A percentile compares a stretch with the other conserved stretches of the same genome.
Conservation (phyloP, 768 basidiomycete species). For the Trametes cingulata region DNA sequence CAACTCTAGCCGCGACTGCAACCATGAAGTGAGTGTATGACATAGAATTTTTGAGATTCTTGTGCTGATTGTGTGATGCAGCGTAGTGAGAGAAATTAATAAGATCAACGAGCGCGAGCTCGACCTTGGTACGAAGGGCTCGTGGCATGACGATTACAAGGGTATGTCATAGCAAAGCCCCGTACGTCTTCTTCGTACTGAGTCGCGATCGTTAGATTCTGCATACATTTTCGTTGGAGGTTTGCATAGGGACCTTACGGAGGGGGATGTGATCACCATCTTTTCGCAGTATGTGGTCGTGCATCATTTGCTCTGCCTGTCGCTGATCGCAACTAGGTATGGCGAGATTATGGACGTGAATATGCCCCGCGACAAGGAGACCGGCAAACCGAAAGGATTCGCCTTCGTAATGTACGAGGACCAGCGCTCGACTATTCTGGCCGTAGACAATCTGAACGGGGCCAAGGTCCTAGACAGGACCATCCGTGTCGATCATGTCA, state of each 20-base stretch:
- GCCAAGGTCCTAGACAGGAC: conserved; percentile 84
- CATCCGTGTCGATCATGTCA: conserved; percentile 90
- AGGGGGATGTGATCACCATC: conserved; percentile 96
- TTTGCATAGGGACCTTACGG: conserved; percentile 84
- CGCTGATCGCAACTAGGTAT: conserved; percentile 57
- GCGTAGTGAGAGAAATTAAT: conserved; percentile 91
- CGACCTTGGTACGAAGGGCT: conserved; percentile 68
- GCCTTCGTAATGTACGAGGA: conserved; percentile 99
- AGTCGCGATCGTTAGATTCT: conserved; percentile 58
- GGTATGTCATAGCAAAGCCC: conserved; percentile 39
- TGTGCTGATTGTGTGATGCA: conserved; percentile 32
- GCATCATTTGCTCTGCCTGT: background rate
- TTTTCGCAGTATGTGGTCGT: conserved; percentile 84
- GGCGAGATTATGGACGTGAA: conserved; percentile 97
- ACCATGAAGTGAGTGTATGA: conserved; percentile 67
- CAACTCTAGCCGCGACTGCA: conserved; percentile 5
- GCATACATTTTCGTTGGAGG: conserved; percentile 96
- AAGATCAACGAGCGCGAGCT: conserved; percentile 92
- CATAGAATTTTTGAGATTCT: fast-evolving
- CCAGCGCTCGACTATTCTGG: conserved; percentile 92
- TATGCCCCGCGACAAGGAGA: conserved; percentile 90
- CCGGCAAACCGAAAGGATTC: conserved; percentile 89
- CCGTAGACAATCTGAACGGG: conserved; percentile 98
- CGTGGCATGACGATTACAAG: conserved; percentile 98
- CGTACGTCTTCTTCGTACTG: background rate